phyloP scores from a whole-genome alignment of 345 rosid species.

The Arabidopsis suecica region DNA sequence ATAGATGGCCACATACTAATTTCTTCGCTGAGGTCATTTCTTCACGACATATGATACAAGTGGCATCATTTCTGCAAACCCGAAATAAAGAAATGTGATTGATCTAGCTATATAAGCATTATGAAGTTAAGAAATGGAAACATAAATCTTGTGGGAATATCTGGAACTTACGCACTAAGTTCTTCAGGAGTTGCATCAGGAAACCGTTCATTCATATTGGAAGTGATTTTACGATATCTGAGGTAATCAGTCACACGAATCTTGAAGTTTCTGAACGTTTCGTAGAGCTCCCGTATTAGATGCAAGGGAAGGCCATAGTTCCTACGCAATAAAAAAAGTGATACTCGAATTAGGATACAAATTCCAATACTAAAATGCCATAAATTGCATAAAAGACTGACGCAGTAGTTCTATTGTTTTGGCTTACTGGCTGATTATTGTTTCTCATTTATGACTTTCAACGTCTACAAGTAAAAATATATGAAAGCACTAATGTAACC shows the following conservation, averaged over 20 bases:
- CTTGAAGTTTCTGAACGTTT: conserved; percentile 93
- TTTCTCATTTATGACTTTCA: neutral
- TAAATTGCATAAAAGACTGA: neutral
- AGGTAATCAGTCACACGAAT: conserved; percentile 90
- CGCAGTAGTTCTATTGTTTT: neutral
- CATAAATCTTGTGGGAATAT: neutral
- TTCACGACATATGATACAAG: conserved; percentile 97
- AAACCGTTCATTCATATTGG: conserved; percentile 96
- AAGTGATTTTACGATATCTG: conserved; percentile 91
- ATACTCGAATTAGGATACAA: conserved; percentile 18
- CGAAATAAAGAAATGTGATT: conserved; percentile 40
- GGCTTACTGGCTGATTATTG: neutral
- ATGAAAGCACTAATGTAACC: neutral
- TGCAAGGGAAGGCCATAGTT: conserved; percentile 95
- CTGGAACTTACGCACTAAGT: conserved; percentile 68
- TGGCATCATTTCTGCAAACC: conserved; percentile 80
- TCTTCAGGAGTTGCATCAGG: conserved; percentile 94
- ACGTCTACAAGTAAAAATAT: neutral
- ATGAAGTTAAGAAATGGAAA: conserved; percentile 21
- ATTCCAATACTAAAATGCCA: neutral
- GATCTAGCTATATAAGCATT: conserved; percentile 13
- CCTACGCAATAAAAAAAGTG: conserved; percentile 51
- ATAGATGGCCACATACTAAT: conserved; percentile 90
- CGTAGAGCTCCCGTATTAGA: conserved; percentile 91
- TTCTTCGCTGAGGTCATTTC: conserved; percentile 97